Conservation (phyloP, 192 early-diverging fungal species). For the Chytriomyces confervae region DNA sequence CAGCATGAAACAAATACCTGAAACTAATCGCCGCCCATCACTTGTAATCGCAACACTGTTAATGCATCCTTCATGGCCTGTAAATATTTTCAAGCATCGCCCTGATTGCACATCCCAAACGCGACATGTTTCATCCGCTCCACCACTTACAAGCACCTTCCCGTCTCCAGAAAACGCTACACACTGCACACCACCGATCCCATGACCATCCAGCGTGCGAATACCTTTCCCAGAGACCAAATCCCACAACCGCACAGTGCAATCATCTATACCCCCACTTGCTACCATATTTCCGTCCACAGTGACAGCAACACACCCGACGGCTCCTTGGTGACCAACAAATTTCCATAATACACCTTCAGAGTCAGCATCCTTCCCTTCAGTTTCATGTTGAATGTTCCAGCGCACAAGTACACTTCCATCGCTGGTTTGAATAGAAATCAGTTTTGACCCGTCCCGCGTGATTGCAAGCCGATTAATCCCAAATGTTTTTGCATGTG, state of each 20-base stretch:
- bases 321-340: conserved; percentile 5
- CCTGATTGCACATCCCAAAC: conserved; percentile 38
- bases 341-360: conserved; percentile 3
- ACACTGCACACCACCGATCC: conserved; percentile 16
- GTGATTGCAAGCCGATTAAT: conserved; percentile 24
- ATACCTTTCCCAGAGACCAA: conserved; percentile 23
- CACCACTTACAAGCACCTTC: conserved; percentile 20
- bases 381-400: not conserved
- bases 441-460: conserved; percentile 9
- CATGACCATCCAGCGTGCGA: conserved; percentile 40
- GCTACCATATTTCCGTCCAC: conserved; percentile 20
- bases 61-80: conserved; percentile 29
- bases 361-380: not conserved
- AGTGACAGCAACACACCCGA: conserved; percentile 12
- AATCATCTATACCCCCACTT: conserved; percentile 23
- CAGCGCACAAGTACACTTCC: not conserved
- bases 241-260: conserved; percentile 33
- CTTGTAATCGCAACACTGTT: conserved; percentile 20
- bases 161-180: conserved; percentile 30
- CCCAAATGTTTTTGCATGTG: conserved; percentile 23
- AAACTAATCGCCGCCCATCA: conserved; percentile 30
- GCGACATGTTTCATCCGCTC: conserved; percentile 19
- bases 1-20: not conserved
- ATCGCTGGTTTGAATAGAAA: conserved; percentile 6
- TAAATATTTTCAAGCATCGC: conserved; percentile 14